Conservation (phyloP, 75 land plant species). For the Selaginella moellendorffii region DNA sequence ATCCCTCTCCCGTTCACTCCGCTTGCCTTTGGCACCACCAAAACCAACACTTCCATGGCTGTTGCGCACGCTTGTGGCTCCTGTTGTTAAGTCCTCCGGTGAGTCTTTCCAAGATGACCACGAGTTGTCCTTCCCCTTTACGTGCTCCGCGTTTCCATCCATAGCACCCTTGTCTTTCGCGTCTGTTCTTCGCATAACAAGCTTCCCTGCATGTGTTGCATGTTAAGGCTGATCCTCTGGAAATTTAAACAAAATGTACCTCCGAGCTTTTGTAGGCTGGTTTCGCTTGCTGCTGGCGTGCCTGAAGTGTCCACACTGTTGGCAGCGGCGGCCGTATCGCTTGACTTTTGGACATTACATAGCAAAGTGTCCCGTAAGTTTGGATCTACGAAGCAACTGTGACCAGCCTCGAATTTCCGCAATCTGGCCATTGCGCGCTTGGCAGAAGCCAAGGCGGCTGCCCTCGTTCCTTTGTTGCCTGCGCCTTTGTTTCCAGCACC, state of each 20-base stretch:
- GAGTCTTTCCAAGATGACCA: conserved; percentile 37
- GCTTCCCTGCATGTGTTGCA: not conserved
- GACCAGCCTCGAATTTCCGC: conserved; percentile 49
- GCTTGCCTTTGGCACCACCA: conserved; percentile 67
- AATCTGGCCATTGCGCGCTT: conserved; percentile 47
- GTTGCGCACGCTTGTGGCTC: conserved; percentile 37
- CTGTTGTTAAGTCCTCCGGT: conserved; percentile 47
- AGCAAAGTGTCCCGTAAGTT: conserved; percentile 33
- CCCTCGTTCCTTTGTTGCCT: conserved; percentile 41
- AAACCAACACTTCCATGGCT: conserved; percentile 24
- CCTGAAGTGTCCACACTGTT: not conserved
- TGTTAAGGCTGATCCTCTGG: no score
- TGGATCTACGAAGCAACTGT: conserved; percentile 53
- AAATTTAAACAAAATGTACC: no score
- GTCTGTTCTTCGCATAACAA: not conserved
- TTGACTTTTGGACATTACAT: conserved; percentile 20
- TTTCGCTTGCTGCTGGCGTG: not conserved
- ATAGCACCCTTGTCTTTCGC: not conserved
- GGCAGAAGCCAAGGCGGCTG: conserved; percentile 57
- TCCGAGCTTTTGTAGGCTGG: not conserved
- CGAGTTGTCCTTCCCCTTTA: not conserved
- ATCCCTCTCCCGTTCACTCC: conserved; percentile 79
- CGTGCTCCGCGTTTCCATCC: no score
- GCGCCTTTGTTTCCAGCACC: conserved; percentile 49
- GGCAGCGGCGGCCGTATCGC: conserved; percentile 15